Evolutionary conservation across 345 rosid genomes (phyloP).

Genomic region (Excoecaria agallocha): DNA sequence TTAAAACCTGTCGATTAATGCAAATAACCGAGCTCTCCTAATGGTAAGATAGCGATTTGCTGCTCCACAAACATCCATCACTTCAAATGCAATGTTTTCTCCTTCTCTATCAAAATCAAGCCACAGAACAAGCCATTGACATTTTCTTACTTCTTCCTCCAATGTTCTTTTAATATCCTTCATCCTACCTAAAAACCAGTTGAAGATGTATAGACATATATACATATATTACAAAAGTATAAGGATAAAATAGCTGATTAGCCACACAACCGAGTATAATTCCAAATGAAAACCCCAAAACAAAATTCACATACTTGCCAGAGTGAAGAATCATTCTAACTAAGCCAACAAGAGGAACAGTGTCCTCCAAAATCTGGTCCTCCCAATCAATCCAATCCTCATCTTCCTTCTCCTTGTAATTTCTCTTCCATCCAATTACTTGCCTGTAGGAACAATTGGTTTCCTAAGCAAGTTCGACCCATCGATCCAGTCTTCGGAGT

Average conservation of each 20-base stretch:
- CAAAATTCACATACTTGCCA: constrained; percentile 25
- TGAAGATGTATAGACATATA: too few species aligned
- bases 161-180: too few species aligned
- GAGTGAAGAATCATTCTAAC: constrained; percentile 92
- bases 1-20: too few species aligned
- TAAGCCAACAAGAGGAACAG: constrained; percentile 89
- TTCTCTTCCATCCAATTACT: constrained; percentile 13
- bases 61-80: too few species aligned
- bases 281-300: neutral
- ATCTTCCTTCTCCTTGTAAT: neutral
- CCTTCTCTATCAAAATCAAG: too few species aligned
- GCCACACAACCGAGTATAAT: neutral
- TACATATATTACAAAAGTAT: neutral
- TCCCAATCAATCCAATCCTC: constrained; percentile 70
- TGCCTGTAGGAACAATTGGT: constrained; percentile 30
- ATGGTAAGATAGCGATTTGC: too few species aligned
- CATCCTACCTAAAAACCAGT: too few species aligned
- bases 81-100: too few species aligned
- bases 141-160: too few species aligned
- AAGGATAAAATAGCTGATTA: neutral
- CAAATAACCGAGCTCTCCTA: too few species aligned
- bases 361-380: constrained; percentile 80
- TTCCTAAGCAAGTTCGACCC: constrained; percentile 56
- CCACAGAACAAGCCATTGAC: too few species aligned
- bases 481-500: constrained; percentile 55